Evolutionary conservation across 176 grass and related monocot species (phyloP), one percentile per base, ranked within the genome.

Genomic region (Phyllostachys edulis): DNA sequence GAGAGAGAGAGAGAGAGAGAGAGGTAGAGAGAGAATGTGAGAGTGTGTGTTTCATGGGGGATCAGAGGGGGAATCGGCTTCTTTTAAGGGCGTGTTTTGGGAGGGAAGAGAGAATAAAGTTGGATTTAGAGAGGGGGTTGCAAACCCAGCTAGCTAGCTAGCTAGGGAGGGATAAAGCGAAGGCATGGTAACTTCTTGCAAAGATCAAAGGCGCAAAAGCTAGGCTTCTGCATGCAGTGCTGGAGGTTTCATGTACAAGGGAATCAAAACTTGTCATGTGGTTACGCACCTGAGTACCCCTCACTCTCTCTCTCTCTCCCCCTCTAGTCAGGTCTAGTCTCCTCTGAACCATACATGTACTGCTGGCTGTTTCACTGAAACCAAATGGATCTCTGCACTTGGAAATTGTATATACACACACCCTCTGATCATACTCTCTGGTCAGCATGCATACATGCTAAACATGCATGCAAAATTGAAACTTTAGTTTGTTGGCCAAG

Each of bases 101-200:
- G 76, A 85, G 83, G 61, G 80, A 63, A 71, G 84, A 61, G 77
- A 90, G 95, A 95, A 95, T 95, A 95, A 98, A 95, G 92, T 85
- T 88, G 70, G 90, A 86, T 88, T 87, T 89, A 69, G 90, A 92
- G 90, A 63, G 20, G 54, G 71, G 46, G 55, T 87, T 75, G 49
- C 78, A 54, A 80, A 55, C 56, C 9, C 3, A 46, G 72, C 44
- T 51, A 49, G 56, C 16, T 66, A 39, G 57, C 42, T 21, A 57
- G 26, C 21, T 21, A 74, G 54, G 67, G 88, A 51, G 52, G 64
- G 89, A 87, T 82, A 95, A 92, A 93, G 96, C 71, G 78, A 87
- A 92, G 90, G 91, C 71, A 92, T 99, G 89, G 93, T 99, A 99
- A 99, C 93, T 99, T 99, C 97, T 99, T 92, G 90, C 91, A 89